Conservation (phyloP, 495 filamentous ascomycete genomes). For the Penicillium alfredii region DNA sequence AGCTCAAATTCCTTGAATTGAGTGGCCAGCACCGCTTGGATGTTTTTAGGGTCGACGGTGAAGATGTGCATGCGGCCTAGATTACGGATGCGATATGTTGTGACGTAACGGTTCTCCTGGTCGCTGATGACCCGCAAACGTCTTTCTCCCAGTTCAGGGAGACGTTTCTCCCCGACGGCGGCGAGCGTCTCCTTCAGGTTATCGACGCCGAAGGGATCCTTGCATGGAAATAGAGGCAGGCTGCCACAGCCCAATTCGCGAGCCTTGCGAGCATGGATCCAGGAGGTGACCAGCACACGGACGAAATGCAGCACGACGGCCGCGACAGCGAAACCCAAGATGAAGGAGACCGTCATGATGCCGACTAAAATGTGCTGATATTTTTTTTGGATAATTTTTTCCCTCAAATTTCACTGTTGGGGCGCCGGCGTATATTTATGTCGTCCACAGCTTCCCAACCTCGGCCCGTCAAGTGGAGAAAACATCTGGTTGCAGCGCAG, state of each 20-base stretch:
- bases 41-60: conserved; percentile 50
- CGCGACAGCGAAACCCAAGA: conserved; percentile 22
- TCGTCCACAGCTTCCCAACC: too few relatives aligned
- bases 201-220: conserved; percentile 28
- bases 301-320: conserved; percentile 24
- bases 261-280: conserved; percentile 27
- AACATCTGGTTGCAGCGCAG: neutral
- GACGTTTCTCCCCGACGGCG: conserved; percentile 22
- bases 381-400: too few relatives aligned
- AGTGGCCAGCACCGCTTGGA: conserved; percentile 49
- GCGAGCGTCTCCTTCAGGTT: conserved; percentile 22
- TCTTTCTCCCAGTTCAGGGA: conserved; percentile 19
- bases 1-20: conserved; percentile 50
- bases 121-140: conserved; percentile 21
- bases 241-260: conserved; percentile 24
- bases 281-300: conserved; percentile 15
- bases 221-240: conserved; percentile 24
- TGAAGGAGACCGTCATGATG: conserved; percentile 16
- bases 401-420: too few relatives aligned
- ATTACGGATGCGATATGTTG: conserved; percentile 23
- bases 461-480: conserved; percentile 2
- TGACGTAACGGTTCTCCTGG: conserved; percentile 24
- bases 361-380: too few relatives aligned
- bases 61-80: conserved; percentile 25
- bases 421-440: too few relatives aligned